Base-by-base conservation (phyloP, 805 yeast species). In the Myxozyma mucilagina region DNA sequence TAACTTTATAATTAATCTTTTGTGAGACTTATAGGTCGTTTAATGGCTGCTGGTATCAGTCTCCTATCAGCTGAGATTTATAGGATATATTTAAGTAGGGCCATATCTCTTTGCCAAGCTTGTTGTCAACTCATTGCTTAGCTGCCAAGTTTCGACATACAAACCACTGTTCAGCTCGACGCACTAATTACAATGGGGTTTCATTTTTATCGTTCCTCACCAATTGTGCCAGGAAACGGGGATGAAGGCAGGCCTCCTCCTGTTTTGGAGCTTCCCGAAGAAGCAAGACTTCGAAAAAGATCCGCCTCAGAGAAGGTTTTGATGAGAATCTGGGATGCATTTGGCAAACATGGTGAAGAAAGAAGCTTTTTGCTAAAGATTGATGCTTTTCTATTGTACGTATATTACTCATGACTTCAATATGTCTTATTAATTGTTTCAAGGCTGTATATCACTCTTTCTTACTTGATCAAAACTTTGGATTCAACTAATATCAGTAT, bases 381-480 rank as follows among this genome's bases (percentile, higher is more conserved):
- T 20, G 63, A 59, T 56, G 35, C 53, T 42, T 59, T 55, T 34
- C 20, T 59, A 36, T 32, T 59, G 63, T 59, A 38, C 9, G 62
- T 53, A 13, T 5, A 3, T 13, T 38, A 4, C 10, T 41, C 3
- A 20, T 41, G 5, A 31, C 11, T 7, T 29, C 20, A 24, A 42
- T 7, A 24, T 20, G 14, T 31, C 48, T 53, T 35, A 29, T 3
- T 35, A 7, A 13, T 24, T 3, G 6, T 13, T 3, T 38, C 9
- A n/a, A 53, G 56, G 44, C 16, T 53, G 36, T 59, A 68, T 32
- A 53, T 57, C 41, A 73, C 76, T 57, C 54, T 70, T 34, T 73
- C 79, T 4, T 77, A 74, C 66, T 74, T 78, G 71, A 76, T 77
- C 49, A 84, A 83, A 70, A 83, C 84, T 59, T 75, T 87, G 50